These are phyloP conservation scores for Macrolepiota dolichaula DNA, from an alignment of 768 basidiomycete species.

Conservation along the genomic window DNA sequence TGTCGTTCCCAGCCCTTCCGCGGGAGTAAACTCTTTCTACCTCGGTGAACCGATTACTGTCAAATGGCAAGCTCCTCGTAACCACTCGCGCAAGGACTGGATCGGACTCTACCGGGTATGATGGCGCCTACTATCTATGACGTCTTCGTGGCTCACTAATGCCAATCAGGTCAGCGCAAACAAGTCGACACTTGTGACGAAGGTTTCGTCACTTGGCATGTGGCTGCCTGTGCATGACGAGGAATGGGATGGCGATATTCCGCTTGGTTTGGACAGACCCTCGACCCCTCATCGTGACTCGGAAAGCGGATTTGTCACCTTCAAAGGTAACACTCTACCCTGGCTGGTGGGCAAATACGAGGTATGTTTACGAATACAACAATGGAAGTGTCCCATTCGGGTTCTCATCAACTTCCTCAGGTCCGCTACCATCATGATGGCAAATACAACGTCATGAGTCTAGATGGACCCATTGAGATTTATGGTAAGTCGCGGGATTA, in stretches of 20 bases:
- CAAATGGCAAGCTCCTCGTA: conserved; percentile 81
- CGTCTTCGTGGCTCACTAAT: conserved; percentile 10
- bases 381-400: not conserved
- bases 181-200: conserved; percentile 77
- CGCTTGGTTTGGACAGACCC: conserved; percentile 42
- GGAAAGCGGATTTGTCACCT: conserved; percentile 64
- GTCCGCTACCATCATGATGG: conserved; percentile 94
- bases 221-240: conserved; percentile 92
- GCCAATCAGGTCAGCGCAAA: conserved; percentile 76
- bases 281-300: conserved; percentile 36
- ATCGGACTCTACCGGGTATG: conserved; percentile 85
- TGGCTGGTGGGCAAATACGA: conserved; percentile 89
- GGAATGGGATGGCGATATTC: conserved; percentile 90
- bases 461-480: conserved; percentile 84
- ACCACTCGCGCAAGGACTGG: conserved; percentile 93
- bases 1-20: conserved; percentile 45
- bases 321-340: conserved; percentile 77
- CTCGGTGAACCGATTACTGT: conserved; percentile 88
- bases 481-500: conserved; percentile 54
- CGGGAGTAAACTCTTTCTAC: conserved; percentile 64
- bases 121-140: conserved; percentile 4
- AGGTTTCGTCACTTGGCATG: conserved; percentile 80
- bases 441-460: conserved; percentile 92
- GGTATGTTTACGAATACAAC: conserved; percentile 34
- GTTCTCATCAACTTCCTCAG: conserved; percentile 29